Conservation (phyloP, 1,284 basidiomycete species). For the Ganoderma meredithae region DNA sequence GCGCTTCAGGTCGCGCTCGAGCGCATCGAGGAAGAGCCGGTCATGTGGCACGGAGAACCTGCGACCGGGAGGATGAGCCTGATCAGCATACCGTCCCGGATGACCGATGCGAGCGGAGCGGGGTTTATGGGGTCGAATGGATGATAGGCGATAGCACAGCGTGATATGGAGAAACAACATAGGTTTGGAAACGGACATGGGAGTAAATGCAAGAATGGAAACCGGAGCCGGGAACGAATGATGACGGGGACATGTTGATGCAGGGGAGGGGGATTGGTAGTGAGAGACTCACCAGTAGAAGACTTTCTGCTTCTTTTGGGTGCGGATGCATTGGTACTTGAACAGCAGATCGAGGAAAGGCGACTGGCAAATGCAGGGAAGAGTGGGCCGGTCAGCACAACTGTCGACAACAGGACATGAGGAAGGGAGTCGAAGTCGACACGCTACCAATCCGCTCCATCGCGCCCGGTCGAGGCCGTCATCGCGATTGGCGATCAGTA, state of each 20-base stretch:
- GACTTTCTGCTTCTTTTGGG: slow-evolving; percentile 95
- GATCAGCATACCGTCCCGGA: slow-evolving; percentile 11
- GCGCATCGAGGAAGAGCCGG: slow-evolving; percentile 92
- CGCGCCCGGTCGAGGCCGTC: slow-evolving; percentile 20
- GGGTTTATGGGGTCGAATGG: slow-evolving; percentile 4
- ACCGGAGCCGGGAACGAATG: slow-evolving; percentile 4
- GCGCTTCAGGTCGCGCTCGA: slow-evolving; percentile 92
- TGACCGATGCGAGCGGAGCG: slow-evolving; percentile 35
- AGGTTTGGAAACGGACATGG: slow-evolving; percentile 7
- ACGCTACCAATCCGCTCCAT: slow-evolving; percentile 24
- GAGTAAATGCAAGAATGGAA: not conserved
- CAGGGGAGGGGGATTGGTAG: not conserved
- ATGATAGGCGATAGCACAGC: not conserved
- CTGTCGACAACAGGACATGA: slow-evolving; percentile 4
- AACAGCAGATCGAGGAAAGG: slow-evolving; percentile 92
- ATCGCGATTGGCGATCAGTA: slow-evolving; percentile 23
- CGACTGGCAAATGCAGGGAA: slow-evolving; percentile 55
- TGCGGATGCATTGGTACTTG: slow-evolving; percentile 94
- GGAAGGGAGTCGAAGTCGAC: not conserved
- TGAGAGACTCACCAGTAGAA: slow-evolving; percentile 81
- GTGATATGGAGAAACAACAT: not conserved
- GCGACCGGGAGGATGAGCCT: slow-evolving; percentile 26
- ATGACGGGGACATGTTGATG: slow-evolving; percentile 2
- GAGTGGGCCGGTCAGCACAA: not conserved
- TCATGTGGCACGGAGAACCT: slow-evolving; percentile 91